Evolutionary conservation across 2,329 filamentous ascomycete genomes (phyloP).

Genomic region (Scortechinia acanthostroma): DNA sequence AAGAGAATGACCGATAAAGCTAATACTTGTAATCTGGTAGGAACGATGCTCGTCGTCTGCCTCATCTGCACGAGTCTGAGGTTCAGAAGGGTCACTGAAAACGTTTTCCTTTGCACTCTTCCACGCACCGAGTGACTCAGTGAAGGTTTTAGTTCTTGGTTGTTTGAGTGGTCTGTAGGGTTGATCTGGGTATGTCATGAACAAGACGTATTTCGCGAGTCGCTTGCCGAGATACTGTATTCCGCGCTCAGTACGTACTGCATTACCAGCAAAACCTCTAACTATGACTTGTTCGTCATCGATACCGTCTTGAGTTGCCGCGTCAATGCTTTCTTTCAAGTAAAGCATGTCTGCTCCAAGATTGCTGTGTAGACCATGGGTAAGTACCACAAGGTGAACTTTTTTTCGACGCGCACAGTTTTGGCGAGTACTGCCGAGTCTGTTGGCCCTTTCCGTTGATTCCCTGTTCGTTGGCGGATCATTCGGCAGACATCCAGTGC

Average conservation of each 20-base stretch:
- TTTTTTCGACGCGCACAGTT: constrained; percentile 50
- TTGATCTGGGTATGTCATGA: constrained; percentile 89
- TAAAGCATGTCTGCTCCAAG: constrained; percentile 93
- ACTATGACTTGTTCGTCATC: constrained; percentile 83
- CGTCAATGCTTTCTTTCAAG: constrained; percentile 93
- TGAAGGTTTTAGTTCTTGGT: constrained; percentile 32
- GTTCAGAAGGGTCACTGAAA: constrained; percentile 28
- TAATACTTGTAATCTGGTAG: constrained; percentile 89
- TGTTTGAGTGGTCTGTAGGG: constrained; percentile 68
- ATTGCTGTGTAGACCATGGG: constrained; percentile 93
- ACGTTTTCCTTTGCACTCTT: constrained; percentile 15
- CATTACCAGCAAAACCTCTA: constrained; percentile 82
- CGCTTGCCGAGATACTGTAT: constrained; percentile 96
- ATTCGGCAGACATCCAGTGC: background rate
- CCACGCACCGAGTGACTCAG: constrained; percentile 19
- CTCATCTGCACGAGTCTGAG: constrained; percentile 43
- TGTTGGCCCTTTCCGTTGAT: background rate
- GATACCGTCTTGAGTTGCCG: constrained; percentile 50
- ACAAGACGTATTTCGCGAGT: constrained; percentile 81
- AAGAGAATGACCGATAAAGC: constrained; percentile 86
- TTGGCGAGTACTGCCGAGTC: too few relatives aligned
- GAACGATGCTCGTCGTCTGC: constrained; percentile 18
- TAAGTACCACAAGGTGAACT: constrained; percentile 84
- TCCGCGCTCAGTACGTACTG: constrained; percentile 82
- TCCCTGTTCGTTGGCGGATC: background rate